Percentiles rank a stretch among this genome's conserved stretches.
Conservation (phyloP, 768 basidiomycete genomes). For the Cantharellus anzutake region DNA sequence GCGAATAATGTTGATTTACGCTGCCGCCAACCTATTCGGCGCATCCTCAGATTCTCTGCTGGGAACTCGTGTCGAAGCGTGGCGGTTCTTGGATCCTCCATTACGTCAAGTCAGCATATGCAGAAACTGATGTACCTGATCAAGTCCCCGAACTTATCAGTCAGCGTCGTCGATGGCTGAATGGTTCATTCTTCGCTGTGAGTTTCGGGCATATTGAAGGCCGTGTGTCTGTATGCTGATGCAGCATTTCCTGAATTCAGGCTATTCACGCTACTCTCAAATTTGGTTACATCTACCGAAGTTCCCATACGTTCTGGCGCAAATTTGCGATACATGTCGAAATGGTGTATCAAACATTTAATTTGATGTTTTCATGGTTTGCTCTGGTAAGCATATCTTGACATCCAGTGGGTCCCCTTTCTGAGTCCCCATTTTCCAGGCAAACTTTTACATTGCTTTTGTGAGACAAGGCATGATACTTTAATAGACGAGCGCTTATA, state of each 20-base stretch:
- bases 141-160: conserved; percentile 88
- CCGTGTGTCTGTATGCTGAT: not conserved
- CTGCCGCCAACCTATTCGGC: conserved; percentile 59
- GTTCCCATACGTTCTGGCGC: conserved; percentile 57
- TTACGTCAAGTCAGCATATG: conserved; percentile 91
- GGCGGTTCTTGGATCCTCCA: conserved; percentile 81
- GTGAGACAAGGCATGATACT: conserved; percentile 11
- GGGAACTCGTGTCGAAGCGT: conserved; percentile 94
- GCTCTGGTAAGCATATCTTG: conserved; percentile 23
- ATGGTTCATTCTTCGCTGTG: conserved; percentile 92
- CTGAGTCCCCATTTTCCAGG: conserved; percentile 22
- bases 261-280: conserved; percentile 76
- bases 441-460: conserved; percentile 86
- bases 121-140: conserved; percentile 84
- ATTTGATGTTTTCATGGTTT: conserved; percentile 87
- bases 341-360: conserved; percentile 78
- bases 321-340: conserved; percentile 95
- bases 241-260: not conserved
- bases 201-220: not conserved
- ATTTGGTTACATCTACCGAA: conserved; percentile 90
- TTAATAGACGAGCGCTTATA: not conserved
- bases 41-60: conserved; percentile 75
- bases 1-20: conserved; percentile 27
- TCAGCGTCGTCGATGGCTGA: conserved; percentile 90
- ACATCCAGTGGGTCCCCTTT: conserved; percentile 6